Conservation (phyloP, 2,329 filamentous ascomycete genomes). For the Curvularia sp. region DNA sequence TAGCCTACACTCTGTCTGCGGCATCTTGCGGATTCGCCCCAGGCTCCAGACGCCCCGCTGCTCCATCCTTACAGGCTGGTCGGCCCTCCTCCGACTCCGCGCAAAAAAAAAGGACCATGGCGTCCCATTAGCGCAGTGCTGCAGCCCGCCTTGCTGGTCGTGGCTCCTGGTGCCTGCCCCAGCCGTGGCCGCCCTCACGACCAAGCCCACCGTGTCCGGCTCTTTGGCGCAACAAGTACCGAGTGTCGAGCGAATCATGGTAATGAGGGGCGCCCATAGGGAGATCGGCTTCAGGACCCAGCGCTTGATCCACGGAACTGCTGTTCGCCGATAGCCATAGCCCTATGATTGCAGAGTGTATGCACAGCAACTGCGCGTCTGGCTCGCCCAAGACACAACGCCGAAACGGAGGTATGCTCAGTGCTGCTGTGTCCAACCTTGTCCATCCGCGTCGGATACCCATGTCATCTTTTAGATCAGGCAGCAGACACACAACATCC, state of each 20-base stretch:
- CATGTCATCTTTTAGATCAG: constrained; percentile 24
- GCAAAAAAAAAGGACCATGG: constrained; percentile 8
- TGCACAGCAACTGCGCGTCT: not conserved
- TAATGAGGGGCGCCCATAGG: constrained; percentile 4
- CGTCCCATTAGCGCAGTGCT: constrained; percentile 23
- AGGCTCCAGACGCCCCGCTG: not conserved
- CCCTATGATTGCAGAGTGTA: not conserved
- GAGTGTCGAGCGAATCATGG: constrained; percentile 33
- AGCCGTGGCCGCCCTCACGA: constrained; percentile 31
- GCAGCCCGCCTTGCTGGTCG: constrained; percentile 10
- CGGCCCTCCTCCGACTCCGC: constrained; percentile 33
- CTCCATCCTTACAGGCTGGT: constrained; percentile 23
- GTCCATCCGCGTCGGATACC: constrained; percentile 1
- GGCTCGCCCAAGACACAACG: not conserved
- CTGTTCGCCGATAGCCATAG: constrained; percentile 18
- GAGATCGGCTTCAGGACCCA: constrained; percentile 19
- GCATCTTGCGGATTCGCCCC: constrained; percentile 3
- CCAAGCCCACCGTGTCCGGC: constrained; percentile 31
- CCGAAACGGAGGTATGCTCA: not conserved
- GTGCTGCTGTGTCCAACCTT: constrained; percentile 9
- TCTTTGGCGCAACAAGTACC: constrained; percentile 29
- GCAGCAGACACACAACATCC: constrained; percentile 23
- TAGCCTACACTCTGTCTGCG: constrained; percentile 11
- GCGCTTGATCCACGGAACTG: constrained; percentile 25
- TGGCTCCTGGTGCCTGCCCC: constrained; percentile 24